Evolutionary conservation across 1,284 basidiomycete species (phyloP), one percentile per base, ranked within the genome.

Genomic region (Irpex rosettiformis): DNA sequence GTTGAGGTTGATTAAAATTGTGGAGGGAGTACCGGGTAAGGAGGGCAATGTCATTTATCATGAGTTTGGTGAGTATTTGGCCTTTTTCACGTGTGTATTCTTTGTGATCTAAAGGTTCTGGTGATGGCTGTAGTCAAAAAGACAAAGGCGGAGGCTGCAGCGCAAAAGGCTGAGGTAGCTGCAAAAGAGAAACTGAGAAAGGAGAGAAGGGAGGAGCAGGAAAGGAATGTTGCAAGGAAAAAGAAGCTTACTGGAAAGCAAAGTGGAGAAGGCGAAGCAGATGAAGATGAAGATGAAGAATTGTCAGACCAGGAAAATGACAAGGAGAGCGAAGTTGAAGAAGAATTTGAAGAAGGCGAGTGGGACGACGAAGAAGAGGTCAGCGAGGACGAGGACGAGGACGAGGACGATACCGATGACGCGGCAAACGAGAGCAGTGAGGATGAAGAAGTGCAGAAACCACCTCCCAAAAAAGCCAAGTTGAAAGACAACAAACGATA

Each of bases 1-100:
- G 74, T 76, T 98, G 64, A 83, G 84, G 65, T 79, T 99, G 62
- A 85, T 98, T 69, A 99, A 99, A 79, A 93, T 99, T 62, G 86
- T 89, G 18, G 96, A 98, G 73, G 95, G 96, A n/a, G 78, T 93
- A 6, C 93, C 94, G 3, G 94, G 94, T 7, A 91, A 85, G 70
- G 92, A 95, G 70, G 91, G 94, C 2, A 82, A 83, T 64, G 93
- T 97, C 1, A 88, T 98, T 48, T 96, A 90, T 76, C 96, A 98
- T 72, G 89, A 93, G 73, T 91, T 95, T 66, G 89, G 94, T 93
- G 64, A 65, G 88, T 47, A 29, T 11, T 18, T 18, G 18, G 18
- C 42, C 10, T 25, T 43, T 13, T 28, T 28, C 21, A 24, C 13
- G 16, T 42, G 28, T 30, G 52, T 22, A 54, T 58, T 58, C 33